Base-by-base conservation (phyloP, 768 basidiomycete genomes). In the Dentipellis fragilis region DNA sequence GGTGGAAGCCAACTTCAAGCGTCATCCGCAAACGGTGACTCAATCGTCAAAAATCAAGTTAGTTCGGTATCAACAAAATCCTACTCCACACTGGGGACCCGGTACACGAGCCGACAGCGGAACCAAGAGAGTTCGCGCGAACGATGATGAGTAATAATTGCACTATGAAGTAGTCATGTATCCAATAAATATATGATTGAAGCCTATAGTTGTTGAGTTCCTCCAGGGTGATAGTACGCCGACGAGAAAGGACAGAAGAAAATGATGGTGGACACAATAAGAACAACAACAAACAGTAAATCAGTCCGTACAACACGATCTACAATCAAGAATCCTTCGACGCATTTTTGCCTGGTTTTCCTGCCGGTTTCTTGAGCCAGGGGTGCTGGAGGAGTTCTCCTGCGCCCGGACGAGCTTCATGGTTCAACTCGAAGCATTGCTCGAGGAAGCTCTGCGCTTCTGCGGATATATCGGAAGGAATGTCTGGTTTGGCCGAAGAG, bases 81-180 rank as follows among this genome's bases (percentile, higher is more conserved):
- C 95, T 4, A 77, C 82, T n/a, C 77, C 83, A 2, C 78, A 96
- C 67, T 99, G 96, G 96, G 95, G 95, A 0, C 96, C 95, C 0
- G 88, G 80, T 14, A 76, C 78, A 53, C 85, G 77, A 63, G 86
- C 87, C 4, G 71, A 64, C 19, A 67, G 68, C 22, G 69, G 71
- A n/a, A 65, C 61, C 21, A 71, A 79, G 66, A 68, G 76, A 49
- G 80, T 78, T 60, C 68, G 75, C 16, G 66, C 63, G 0, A 63
- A 68, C 23, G 61, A 57, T 19, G 66, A 63, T 12, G 66, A 62
- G 29, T 59, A 45, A 59, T 12, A 50, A 56, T 51, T 58, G 51
- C 57, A 56, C 56, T 46, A 63, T 61, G 57, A 58, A 53, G 57
- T 29, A 47, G 57, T 35, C 34, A 29, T 51, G 51, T 9, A 36